Conservation (phyloP, 75 land plant genomes). For the Sequoiadendron giganteum region DNA sequence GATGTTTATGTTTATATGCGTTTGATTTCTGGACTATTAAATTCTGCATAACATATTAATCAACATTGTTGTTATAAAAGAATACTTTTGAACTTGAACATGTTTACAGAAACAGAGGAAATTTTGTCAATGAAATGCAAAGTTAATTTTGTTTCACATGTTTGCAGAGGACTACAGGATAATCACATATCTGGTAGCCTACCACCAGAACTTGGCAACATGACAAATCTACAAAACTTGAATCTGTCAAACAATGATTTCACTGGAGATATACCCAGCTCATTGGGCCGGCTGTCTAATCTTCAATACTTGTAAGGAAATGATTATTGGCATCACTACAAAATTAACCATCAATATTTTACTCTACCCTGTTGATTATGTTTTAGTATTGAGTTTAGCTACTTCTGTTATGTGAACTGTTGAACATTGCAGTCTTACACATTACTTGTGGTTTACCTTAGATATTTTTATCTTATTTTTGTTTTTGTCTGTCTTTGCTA, state of each 20-base stretch:
- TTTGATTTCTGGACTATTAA: background rate
- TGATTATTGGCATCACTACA: background rate
- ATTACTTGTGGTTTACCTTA: background rate
- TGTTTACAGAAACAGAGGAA: background rate
- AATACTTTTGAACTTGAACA: background rate
- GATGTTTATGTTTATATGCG: background rate
- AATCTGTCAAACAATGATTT: conserved; percentile 30
- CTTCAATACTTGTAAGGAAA: conserved; percentile 17
- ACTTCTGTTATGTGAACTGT: background rate
- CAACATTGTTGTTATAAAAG: background rate
- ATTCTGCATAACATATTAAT: background rate
- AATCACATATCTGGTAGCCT: conserved; percentile 22
- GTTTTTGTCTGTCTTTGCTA: background rate
- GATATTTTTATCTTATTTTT: background rate
- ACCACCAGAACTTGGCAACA: conserved; percentile 27
- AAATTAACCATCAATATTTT: background rate
- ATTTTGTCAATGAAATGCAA: background rate
- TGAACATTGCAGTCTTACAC: background rate
- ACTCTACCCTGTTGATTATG: background rate
- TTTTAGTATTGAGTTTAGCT: background rate
- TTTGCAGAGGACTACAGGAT: conserved; percentile 14
- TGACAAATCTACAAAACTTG: conserved; percentile 15
- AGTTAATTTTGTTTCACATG: background rate
- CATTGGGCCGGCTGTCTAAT: conserved; percentile 15
- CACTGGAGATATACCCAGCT: conserved; percentile 28